phyloP scores from a whole-genome alignment of 2,329 filamentous ascomycete genomes.

The Arachnomyces sp. region DNA sequence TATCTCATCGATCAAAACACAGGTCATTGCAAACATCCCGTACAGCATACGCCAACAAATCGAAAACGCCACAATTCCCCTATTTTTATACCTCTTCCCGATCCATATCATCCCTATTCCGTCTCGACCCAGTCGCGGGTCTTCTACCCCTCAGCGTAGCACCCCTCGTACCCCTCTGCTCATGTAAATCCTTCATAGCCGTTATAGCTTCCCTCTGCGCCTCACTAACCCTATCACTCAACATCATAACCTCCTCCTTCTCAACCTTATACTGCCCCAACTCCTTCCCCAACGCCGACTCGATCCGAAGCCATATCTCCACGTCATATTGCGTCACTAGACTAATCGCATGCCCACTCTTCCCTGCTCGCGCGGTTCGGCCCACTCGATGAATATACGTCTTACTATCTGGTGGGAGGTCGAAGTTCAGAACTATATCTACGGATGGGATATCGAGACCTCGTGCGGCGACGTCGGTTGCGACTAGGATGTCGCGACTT shows the following conservation, averaged over 20 bases:
- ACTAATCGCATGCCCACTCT: constrained; percentile 71
- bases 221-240: constrained; percentile 69
- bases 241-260: constrained; percentile 78
- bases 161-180: constrained; percentile 51
- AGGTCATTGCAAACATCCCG: no score
- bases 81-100: constrained; percentile 57
- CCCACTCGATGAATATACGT: constrained; percentile 88
- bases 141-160: constrained; percentile 44
- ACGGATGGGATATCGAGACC: constrained; percentile 87
- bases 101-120: constrained; percentile 62
- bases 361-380: constrained; percentile 77
- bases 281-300: constrained; percentile 72
- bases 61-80: no score
- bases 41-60: no score
- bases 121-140: constrained; percentile 43
- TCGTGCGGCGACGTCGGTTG: constrained; percentile 82
- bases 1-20: no score
- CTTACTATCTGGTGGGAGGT: constrained; percentile 75
- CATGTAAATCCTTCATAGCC: constrained; percentile 74
- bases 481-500: constrained; percentile 77
- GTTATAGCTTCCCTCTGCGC: constrained; percentile 69
- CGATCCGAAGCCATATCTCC: constrained; percentile 72
- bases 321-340: constrained; percentile 83
- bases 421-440: constrained; percentile 76
- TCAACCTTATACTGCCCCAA: constrained; percentile 60